These are phyloP conservation scores for Trypanosoma conorhini DNA, from an alignment of 208 protist species.

Conservation along the genomic window DNA sequence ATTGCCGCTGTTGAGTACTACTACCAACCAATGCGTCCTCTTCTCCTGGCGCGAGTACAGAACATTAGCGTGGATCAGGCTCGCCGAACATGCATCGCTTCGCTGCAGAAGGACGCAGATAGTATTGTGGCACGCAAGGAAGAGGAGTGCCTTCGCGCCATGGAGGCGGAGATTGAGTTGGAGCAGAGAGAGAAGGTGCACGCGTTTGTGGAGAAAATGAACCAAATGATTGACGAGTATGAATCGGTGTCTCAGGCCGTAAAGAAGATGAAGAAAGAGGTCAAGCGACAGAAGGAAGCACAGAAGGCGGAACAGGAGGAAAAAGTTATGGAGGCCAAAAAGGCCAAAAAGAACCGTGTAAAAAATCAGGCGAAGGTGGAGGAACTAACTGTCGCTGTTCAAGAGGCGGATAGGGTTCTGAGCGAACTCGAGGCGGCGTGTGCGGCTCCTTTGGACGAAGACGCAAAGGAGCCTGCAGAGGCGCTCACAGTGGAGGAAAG, in stretches of 20 bases:
- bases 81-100: constrained; percentile 27
- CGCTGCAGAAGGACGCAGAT: constrained; percentile 33
- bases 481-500: constrained; percentile 7
- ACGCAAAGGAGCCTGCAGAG: background rate
- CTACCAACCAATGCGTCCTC: constrained; percentile 46
- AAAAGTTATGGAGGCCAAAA: constrained; percentile 72
- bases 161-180: constrained; percentile 31
- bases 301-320: constrained; percentile 51
- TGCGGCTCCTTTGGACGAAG: constrained; percentile 1
- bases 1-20: constrained; percentile 63
- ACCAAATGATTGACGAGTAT: constrained; percentile 84
- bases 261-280: constrained; percentile 80
- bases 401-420: constrained; percentile 26
- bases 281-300: constrained; percentile 65
- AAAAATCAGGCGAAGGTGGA: constrained; percentile 60
- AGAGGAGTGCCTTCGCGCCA: constrained; percentile 22
- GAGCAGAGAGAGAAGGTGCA: constrained; percentile 57
- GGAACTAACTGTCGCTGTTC: constrained; percentile 19
- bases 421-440: constrained; percentile 29
- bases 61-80: constrained; percentile 37
- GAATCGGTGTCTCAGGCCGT: constrained; percentile 44
- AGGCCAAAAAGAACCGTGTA: constrained; percentile 77
- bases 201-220: constrained; percentile 74
- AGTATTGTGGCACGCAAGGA: constrained; percentile 47
- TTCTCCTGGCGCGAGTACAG: constrained; percentile 36